Evolutionary conservation across 2,329 filamentous ascomycete genomes (phyloP).

Genomic region (Pestalotiopsis fici): DNA sequence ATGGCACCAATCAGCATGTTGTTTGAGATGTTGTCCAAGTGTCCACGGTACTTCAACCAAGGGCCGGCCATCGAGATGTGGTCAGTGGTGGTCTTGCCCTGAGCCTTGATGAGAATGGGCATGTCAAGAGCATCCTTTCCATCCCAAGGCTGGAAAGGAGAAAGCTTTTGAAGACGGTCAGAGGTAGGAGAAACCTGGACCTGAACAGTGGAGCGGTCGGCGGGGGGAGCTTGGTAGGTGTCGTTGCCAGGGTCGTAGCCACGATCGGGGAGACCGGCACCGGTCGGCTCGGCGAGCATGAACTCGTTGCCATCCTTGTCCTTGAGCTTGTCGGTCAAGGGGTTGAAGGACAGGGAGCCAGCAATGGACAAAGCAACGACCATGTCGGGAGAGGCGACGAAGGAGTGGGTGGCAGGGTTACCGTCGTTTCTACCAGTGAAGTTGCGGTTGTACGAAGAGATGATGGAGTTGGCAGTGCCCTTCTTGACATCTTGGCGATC

Average conservation of each 20-base stretch:
- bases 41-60: constrained; percentile 98
- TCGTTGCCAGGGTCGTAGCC: constrained; percentile 91
- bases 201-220: constrained; percentile 69
- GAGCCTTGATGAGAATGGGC: constrained; percentile 92
- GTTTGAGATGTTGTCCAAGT: constrained; percentile 99
- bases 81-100: constrained; percentile 96
- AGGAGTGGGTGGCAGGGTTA: constrained; percentile 92
- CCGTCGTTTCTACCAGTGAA: constrained; percentile 98
- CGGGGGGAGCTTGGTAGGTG: constrained; percentile 94
- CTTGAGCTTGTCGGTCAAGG: constrained; percentile 86
- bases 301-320: constrained; percentile 97
- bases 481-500: constrained; percentile 92
- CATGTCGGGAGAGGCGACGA: constrained; percentile 88
- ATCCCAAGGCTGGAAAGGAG: constrained; percentile 86
- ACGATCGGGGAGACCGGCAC: constrained; percentile 74
- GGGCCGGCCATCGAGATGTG: constrained; percentile 97
- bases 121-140: constrained; percentile 84
- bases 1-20: constrained; percentile 99
- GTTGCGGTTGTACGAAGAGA: constrained; percentile 99
- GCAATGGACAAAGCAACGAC: constrained; percentile 86
- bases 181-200: constrained; percentile 87
- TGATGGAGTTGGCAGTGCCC: constrained; percentile 92
- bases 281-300: constrained; percentile 77
- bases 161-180: constrained; percentile 90
- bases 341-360: constrained; percentile 90